Evolutionary conservation across 306 rosid species (phyloP), one percentile per base, ranked within the genome.

Genomic region (Casuarina cunninghamiana): DNA sequence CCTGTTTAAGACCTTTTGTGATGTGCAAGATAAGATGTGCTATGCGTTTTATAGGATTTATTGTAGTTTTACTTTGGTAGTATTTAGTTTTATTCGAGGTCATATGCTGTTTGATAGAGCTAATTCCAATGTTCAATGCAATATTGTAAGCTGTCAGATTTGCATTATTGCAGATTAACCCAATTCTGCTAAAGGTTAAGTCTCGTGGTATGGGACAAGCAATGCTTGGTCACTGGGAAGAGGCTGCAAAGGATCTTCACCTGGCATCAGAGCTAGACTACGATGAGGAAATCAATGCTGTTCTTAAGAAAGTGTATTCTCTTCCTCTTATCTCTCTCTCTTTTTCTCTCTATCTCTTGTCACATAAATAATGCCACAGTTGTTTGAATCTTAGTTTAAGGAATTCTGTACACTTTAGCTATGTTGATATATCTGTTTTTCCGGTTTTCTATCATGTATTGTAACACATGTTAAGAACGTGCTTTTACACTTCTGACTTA

Each of bases 261-360:
- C 78, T 89, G 87, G 97, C 98, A 44, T 93, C 98, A 38, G 91
- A 83, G 60, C 53, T 93, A 60, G 98, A 93, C 67, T 93, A 79
- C 19, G 98, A 93, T 67, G 98, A 93, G 82, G 98, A 93, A 88
- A 93, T 93, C 73, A 83, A 70, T 80, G 89, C 90, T 71, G 96
- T 91, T 11, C 97, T 93, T 43, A 93, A 91, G 84, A 91, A 91
- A 97, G 98, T 93, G n/a, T n/a, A n/a, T n/a, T n/a, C n/a, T n/a
- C n/a, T n/a, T n/a, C n/a, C n/a, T n/a, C n/a, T n/a, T n/a, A n/a
- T n/a, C n/a, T n/a, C n/a, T n/a, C 70, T 80, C 79, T n/a, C n/a
- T n/a, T n/a, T 65, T 75, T 51, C 69, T 62, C 35, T 9, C 39
- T 75, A n/a, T 37, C n/a, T n/a, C n/a, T n/a, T n/a, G n/a, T 74